These are phyloP conservation scores for Ascochyta lentis DNA, from an alignment of 2,329 filamentous ascomycete species.

Conservation along the genomic window DNA sequence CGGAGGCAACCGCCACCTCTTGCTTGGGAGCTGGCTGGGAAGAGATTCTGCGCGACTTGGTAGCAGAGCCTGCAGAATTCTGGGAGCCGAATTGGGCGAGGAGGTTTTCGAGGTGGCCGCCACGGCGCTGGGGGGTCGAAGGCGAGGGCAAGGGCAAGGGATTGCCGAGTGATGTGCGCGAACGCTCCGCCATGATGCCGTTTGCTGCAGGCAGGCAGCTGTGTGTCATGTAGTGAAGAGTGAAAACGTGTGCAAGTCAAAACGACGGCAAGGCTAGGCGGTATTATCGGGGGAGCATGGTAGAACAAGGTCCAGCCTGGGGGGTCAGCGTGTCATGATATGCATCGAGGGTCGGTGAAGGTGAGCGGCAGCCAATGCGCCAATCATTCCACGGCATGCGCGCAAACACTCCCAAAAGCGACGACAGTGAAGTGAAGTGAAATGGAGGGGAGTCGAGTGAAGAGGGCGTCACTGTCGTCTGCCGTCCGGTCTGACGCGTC, in stretches of 20 bases:
- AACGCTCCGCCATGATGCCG: slow-evolving; percentile 30
- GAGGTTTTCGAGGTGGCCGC: slow-evolving; percentile 31
- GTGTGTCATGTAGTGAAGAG: not conserved
- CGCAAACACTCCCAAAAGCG: not conserved
- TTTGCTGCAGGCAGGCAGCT: slow-evolving; percentile 3
- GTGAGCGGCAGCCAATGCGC: slow-evolving; percentile 1
- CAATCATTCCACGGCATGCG: not conserved
- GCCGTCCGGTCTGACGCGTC: no score
- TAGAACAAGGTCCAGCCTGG: not conserved
- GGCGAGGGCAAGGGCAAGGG: slow-evolving; percentile 31
- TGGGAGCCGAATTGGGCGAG: slow-evolving; percentile 42
- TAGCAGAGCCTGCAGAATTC: slow-evolving; percentile 40
- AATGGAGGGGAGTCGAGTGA: no score
- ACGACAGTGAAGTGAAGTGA: slow-evolving; percentile 1
- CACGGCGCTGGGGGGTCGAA: slow-evolving; percentile 34
- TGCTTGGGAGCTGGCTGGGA: slow-evolving; percentile 9
- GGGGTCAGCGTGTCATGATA: not conserved
- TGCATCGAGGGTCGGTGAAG: not conserved
- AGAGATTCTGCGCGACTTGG: slow-evolving; percentile 34
- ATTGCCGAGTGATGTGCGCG: slow-evolving; percentile 21
- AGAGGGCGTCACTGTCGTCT: no score
- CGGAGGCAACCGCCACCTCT: not conserved
- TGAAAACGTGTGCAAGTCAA: not conserved
- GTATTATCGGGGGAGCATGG: slow-evolving; percentile 6
- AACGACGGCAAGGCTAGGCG: not conserved